phyloP scores from a whole-genome alignment of 805 yeast species.

The Saccharomyces cerevisiae region DNA sequence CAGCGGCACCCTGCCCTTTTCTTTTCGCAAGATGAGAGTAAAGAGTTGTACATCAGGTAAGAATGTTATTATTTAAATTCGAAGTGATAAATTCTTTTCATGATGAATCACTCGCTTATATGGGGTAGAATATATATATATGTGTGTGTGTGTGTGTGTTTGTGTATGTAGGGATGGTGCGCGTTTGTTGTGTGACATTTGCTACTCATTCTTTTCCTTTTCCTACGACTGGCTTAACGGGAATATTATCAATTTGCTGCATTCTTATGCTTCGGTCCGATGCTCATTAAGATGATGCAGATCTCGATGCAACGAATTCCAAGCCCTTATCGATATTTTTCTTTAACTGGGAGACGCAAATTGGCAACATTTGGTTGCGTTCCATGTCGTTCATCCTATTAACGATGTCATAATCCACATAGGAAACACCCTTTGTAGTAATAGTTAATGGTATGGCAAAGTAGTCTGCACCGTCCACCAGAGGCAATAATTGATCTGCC shows the following conservation, averaged over 20 bases:
- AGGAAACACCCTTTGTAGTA: constrained; percentile 44
- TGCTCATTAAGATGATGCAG: not conserved
- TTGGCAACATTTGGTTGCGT: constrained; percentile 31
- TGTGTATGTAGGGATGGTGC: not conserved
- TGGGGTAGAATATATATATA: not conserved
- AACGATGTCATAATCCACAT: constrained; percentile 47
- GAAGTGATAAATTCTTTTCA: not conserved
- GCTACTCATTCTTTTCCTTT: not conserved
- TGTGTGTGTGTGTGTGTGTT: not conserved
- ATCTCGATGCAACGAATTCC: constrained; percentile 1
- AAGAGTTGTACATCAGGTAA: not conserved
- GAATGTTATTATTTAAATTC: not conserved
- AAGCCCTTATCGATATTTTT: constrained; percentile 17
- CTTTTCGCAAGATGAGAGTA: no score
- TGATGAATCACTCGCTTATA: not conserved
- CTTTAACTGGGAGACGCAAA: constrained; percentile 18
- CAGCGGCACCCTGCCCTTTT: no score
- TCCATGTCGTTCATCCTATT: constrained; percentile 44
- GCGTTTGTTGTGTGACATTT: not conserved
- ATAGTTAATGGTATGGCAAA: constrained; percentile 59
- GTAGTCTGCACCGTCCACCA: constrained; percentile 30
- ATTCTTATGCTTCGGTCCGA: not conserved
- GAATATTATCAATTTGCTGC: not conserved
- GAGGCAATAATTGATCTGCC: constrained; percentile 12
- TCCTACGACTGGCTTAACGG: not conserved